These are phyloP conservation scores for Volvox africanus DNA, from an alignment of 139 green algal species.

Conservation along the genomic window DNA sequence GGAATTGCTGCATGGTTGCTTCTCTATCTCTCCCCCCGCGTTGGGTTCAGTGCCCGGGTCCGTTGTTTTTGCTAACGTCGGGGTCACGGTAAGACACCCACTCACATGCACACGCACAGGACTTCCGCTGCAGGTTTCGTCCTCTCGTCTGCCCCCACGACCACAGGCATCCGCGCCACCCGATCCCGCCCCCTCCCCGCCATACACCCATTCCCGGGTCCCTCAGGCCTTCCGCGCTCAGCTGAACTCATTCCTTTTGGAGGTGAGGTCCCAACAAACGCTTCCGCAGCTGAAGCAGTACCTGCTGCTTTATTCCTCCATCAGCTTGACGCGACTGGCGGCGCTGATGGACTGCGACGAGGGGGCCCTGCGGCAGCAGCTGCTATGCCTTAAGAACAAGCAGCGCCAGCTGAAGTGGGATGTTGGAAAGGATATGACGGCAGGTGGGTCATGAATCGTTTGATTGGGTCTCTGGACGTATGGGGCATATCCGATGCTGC, in stretches of 20 bases:
- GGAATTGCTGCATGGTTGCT: no score
- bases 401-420: constrained; percentile 61
- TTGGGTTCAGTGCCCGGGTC: no score
- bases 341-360: constrained; percentile 88
- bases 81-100: no score
- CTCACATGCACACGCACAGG: no score
- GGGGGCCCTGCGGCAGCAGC: constrained; percentile 72
- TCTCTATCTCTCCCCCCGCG: no score
- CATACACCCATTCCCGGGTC: background rate
- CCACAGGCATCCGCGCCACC: no score
- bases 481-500: no score
- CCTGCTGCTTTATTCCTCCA: constrained; percentile 93
- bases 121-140: no score
- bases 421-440: constrained; percentile 54
- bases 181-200: background rate
- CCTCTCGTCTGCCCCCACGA: no score
- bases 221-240: constrained; percentile 90
- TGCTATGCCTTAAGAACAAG: constrained; percentile 81
- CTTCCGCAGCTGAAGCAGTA: constrained; percentile 83
- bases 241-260: constrained; percentile 88
- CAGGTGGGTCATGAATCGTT: constrained; percentile 28
- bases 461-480: no score
- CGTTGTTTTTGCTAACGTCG: no score
- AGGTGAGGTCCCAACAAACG: constrained; percentile 53
- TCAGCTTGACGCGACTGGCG: constrained; percentile 91